phyloP scores from a whole-genome alignment of 2,329 filamentous ascomycete species.

The Scopulariopsis brevicaulis region DNA sequence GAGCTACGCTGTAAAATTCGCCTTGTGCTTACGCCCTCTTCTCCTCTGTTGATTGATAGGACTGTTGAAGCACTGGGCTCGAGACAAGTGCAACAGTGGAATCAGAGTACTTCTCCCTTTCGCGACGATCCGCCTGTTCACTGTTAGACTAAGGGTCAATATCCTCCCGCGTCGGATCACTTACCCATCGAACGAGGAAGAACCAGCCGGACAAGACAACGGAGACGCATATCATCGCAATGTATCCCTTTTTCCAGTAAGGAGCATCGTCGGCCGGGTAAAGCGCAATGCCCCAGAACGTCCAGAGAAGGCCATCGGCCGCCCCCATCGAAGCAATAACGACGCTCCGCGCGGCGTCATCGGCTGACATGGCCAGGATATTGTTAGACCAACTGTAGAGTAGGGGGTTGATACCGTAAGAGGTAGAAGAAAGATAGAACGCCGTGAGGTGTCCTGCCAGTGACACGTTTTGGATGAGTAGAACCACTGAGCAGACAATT shows the following conservation, averaged over 20 bases:
- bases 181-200: background rate
- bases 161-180: background rate
- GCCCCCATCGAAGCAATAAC: constrained; percentile 28
- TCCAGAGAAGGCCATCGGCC: constrained; percentile 24
- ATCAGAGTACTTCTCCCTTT: background rate
- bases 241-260: constrained; percentile 22
- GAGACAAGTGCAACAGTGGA: background rate
- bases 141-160: background rate
- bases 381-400: constrained; percentile 15
- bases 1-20: background rate
- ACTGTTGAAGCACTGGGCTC: background rate
- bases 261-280: constrained; percentile 28
- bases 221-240: constrained; percentile 10
- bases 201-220: background rate
- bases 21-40: background rate
- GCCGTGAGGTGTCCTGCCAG: constrained; percentile 11
- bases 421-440: constrained; percentile 12
- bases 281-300: constrained; percentile 30
- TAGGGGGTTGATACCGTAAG: constrained; percentile 14
- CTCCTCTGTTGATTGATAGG: background rate
- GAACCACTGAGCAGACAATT: constrained; percentile 9
- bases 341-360: constrained; percentile 26
- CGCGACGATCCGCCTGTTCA: background rate
- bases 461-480: constrained; percentile 11
- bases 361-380: constrained; percentile 13